A percentile compares a stretch with the other conserved stretches of the same genome.
Conservation (phyloP, 192 early-diverging fungal species). For the Backusella luteola region DNA sequence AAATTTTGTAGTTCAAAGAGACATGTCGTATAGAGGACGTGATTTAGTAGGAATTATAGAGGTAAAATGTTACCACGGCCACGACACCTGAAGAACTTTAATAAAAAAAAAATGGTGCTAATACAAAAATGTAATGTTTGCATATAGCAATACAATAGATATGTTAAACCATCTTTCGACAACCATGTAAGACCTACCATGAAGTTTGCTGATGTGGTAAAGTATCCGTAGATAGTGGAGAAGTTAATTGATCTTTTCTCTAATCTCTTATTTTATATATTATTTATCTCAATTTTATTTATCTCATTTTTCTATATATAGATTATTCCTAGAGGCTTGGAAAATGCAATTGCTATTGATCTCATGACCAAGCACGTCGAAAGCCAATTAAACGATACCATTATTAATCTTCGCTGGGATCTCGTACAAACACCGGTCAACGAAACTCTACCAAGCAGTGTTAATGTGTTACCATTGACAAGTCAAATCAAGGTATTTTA, state of each 20-base stretch:
- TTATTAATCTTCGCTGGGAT: conserved; percentile 56
- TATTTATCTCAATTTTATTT: neutral
- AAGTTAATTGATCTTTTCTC: too few species aligned
- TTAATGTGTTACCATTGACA: conserved; percentile 49
- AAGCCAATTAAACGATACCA: conserved; percentile 79
- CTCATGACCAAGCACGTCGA: conserved; percentile 88
- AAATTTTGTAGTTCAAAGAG: conserved; percentile 68
- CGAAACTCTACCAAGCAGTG: conserved; percentile 38
- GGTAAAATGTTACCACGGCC: conserved; percentile 24
- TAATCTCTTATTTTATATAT: neutral
- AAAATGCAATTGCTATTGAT: conserved; percentile 91
- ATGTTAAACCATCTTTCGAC: conserved; percentile 95
- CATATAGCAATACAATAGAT: conserved; percentile 77
- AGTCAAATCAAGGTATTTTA: conserved; percentile 52
- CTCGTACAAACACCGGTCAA: conserved; percentile 42
- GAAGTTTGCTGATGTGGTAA: conserved; percentile 86
- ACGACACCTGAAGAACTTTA: neutral
- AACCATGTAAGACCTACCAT: conserved; percentile 90
- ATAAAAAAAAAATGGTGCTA: neutral
- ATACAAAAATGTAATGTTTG: neutral
- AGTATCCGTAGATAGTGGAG: neutral
- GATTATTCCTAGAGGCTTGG: conserved; percentile 90
- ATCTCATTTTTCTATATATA: conserved; percentile 11
- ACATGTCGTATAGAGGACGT: conserved; percentile 90
- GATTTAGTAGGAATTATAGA: conserved; percentile 83